These are phyloP conservation scores for Scheffersomyces lignosus DNA, from an alignment of 805 yeast genomes.

Conservation along the genomic window DNA sequence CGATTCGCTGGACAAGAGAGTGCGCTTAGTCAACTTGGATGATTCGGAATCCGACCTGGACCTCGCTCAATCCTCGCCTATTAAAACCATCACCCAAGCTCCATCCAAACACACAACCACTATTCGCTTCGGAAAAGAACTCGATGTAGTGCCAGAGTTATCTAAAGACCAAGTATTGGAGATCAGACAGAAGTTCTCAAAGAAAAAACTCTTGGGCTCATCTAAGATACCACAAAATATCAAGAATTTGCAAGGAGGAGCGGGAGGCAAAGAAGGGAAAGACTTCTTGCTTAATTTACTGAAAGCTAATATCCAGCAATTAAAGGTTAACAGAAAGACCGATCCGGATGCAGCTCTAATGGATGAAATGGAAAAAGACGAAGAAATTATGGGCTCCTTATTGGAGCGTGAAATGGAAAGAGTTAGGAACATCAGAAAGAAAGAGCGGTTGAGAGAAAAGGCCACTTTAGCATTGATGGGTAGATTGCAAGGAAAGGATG, in stretches of 20 bases:
- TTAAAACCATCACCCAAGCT: slow-evolving; percentile 7
- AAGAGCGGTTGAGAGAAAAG: slow-evolving; percentile 39
- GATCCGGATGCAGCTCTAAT: slow-evolving; percentile 28
- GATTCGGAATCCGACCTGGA: slow-evolving; percentile 29
- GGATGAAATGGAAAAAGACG: slow-evolving; percentile 42
- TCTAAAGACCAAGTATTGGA: slow-evolving; percentile 31
- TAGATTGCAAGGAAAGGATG: slow-evolving; percentile 9
- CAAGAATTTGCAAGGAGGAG: slow-evolving; percentile 7
- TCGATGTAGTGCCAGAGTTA: slow-evolving; percentile 25
- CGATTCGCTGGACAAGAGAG: slow-evolving; percentile 1
- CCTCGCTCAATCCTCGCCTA: slow-evolving; percentile 7
- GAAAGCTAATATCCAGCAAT: slow-evolving; percentile 47
- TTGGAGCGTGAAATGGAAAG: slow-evolving; percentile 54
- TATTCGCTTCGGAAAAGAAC: slow-evolving; percentile 7
- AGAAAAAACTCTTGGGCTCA: slow-evolving; percentile 13
- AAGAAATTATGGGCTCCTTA: slow-evolving; percentile 43
- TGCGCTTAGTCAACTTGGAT: slow-evolving; percentile 21
- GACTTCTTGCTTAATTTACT: slow-evolving; percentile 37
- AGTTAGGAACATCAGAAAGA: slow-evolving; percentile 43
- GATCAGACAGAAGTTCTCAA: slow-evolving; percentile 34
- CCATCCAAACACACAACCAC: slow-evolving; percentile 5
- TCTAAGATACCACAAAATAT: slow-evolving; percentile 5
- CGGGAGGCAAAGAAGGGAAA: slow-evolving; percentile 12
- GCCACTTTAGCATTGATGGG: slow-evolving; percentile 35
- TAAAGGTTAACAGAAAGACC: slow-evolving; percentile 20